Evolutionary conservation across 208 protist species (phyloP).

Genomic region (Endotrypanum monterogeii): DNA sequence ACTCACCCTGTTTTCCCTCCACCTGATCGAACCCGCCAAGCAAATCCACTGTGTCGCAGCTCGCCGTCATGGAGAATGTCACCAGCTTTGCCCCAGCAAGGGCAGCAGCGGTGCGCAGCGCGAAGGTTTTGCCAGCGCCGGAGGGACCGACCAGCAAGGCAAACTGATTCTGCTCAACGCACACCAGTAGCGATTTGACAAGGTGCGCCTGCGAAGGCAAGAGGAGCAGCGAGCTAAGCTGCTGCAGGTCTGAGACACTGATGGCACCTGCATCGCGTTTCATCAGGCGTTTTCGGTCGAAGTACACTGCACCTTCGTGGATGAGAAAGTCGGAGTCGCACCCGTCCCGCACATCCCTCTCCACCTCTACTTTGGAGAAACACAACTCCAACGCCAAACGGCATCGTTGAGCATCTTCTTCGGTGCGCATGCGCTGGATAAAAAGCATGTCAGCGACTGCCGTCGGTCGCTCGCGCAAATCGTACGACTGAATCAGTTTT

Average conservation of each 20-base stretch:
- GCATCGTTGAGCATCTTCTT: conserved; percentile 61
- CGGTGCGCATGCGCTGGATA: conserved; percentile 88
- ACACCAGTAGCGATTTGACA: conserved; percentile 88
- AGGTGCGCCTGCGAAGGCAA: conserved; percentile 69
- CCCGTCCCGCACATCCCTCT: conserved; percentile 21
- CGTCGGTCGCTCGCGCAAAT: conserved; percentile 35
- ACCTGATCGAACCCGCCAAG: conserved; percentile 99
- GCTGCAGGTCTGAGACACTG: conserved; percentile 22
- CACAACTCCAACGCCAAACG: conserved; percentile 36
- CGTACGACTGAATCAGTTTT: conserved; percentile 88
- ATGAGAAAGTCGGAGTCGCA: conserved; percentile 76
- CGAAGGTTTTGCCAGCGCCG: conserved; percentile 96
- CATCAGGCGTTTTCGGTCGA: conserved; percentile 44
- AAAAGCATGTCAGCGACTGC: conserved; percentile 84
- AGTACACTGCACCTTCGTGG: conserved; percentile 57
- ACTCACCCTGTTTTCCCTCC: conserved; percentile 94
- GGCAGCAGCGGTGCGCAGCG: conserved; percentile 93
- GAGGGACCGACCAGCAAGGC: conserved; percentile 95
- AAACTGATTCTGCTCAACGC: conserved; percentile 95
- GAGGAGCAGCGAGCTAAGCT: conserved; percentile 44
- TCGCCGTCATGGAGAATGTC: conserved; percentile 97
- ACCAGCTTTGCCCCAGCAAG: conserved; percentile 91
- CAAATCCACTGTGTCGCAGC: conserved; percentile 99
- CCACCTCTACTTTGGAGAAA: conserved; percentile 43
- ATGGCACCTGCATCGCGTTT: conserved; percentile 9